phyloP scores from a whole-genome alignment of 768 basidiomycete species.

The Termitomyces sp. region DNA sequence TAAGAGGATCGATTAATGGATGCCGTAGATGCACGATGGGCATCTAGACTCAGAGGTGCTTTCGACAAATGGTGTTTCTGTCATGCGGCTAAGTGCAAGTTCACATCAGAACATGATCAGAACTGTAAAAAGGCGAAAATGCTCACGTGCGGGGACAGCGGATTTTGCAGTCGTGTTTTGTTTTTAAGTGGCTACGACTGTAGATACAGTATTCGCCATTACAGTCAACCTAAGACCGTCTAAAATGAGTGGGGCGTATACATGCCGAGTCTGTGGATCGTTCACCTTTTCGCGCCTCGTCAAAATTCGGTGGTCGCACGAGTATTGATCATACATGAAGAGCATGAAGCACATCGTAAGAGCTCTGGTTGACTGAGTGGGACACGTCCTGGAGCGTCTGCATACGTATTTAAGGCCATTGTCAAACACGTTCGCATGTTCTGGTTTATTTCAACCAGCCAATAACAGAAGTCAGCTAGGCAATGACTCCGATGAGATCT shows the following conservation, averaged over 20 bases:
- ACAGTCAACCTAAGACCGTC: conserved; percentile 42
- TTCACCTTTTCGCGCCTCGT: conserved; percentile 30
- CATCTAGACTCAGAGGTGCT: conserved; percentile 6
- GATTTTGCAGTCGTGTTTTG: conserved; percentile 29
- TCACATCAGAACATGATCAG: conserved; percentile 1
- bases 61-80: conserved; percentile 8
- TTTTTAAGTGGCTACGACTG: conserved; percentile 30
- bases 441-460: not conserved
- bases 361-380: not conserved
- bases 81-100: conserved; percentile 3
- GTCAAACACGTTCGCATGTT: not conserved
- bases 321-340: conserved; percentile 25
- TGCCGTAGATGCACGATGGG: conserved; percentile 11
- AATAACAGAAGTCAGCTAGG: not conserved
- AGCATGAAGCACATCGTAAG: conserved; percentile 26
- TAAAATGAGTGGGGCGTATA: not conserved
- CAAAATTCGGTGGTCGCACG: conserved; percentile 26
- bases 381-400: not conserved
- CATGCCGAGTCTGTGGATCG: not conserved
- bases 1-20: conserved; percentile 2
- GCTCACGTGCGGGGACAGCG: conserved; percentile 34
- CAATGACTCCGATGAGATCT: not conserved
- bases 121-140: conserved; percentile 1
- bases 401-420: not conserved
- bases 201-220: conserved; percentile 30